Conservation (phyloP, 768 basidiomycete genomes). For the Pleurotus cornucopiae region DNA sequence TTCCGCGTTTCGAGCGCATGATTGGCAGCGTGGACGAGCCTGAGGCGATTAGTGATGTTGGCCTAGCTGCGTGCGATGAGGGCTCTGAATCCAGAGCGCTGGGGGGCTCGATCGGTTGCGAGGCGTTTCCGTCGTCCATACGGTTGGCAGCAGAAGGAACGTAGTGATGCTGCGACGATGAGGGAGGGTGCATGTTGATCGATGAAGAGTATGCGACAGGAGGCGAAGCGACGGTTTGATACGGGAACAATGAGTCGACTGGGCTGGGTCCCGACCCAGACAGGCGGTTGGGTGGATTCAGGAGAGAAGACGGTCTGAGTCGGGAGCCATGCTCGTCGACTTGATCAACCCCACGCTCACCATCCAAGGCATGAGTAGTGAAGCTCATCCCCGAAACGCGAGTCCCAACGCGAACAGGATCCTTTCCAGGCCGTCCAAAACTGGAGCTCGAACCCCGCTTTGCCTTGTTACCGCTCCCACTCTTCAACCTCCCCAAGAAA, state of each 20-base stretch:
- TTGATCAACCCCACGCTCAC: not conserved
- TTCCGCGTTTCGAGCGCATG: not conserved
- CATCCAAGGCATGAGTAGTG: not conserved
- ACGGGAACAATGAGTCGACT: not conserved
- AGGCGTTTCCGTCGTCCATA: not conserved
- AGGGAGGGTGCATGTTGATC: not conserved
- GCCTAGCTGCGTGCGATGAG: not conserved
- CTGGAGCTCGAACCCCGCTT: not conserved
- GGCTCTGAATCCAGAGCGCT: not conserved
- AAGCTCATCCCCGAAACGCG: slow-evolving; percentile 5
- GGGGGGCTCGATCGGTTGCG: not conserved
- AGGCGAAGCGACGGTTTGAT: not conserved
- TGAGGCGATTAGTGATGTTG: not conserved
- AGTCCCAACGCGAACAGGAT: slow-evolving; percentile 1
- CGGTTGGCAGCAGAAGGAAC: not conserved
- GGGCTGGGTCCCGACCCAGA: not conserved
- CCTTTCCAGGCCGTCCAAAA: not conserved
- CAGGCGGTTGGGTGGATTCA: not conserved
- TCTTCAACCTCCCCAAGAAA: slow-evolving; percentile 1
- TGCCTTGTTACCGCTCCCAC: not conserved
- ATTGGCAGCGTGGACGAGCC: not conserved
- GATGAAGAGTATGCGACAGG: not conserved
- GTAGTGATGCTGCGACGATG: not conserved
- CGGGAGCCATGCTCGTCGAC: not conserved
- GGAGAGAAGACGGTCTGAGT: not conserved